Evolutionary conservation across 441 rosid species (phyloP), one percentile per base, ranked within the genome.

Genomic region (Francoa sonchifolia): DNA sequence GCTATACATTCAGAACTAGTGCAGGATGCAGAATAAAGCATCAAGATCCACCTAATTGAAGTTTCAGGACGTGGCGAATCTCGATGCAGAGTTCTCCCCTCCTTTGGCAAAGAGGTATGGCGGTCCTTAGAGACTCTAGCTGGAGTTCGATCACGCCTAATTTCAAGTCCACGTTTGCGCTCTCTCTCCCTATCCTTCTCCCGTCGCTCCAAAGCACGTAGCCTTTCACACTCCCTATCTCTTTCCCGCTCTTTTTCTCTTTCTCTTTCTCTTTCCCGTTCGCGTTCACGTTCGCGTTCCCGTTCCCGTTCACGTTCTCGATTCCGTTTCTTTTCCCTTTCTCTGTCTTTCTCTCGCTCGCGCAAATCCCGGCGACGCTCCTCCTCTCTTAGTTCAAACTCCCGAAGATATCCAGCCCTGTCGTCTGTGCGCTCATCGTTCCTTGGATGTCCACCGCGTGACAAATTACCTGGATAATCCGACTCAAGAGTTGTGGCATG

Each of bases 31-130:
- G 67, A 62, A 67, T 69, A 67, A 71, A 72, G 68, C 79, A 77
- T 83, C 79, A 70, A 74, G 77, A 69, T 65, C 82, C 86, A 87
- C 99, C 99, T 92, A 92, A 72, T 79, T 42, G 76, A 67, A 66
- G 70, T 67, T 66, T 92, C 99, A 58, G 47, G 87, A 42, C 58
- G 76, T 11, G 77, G 83, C 2, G 89, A 72, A 65, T 83, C 94
- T 54, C 79, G 82, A 39, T 77, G 78, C 55, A 42, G 42, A 35
- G 66, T 51, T 55, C 72, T 71, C 28, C 62, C 71, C 45, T 82
- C 94, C 71, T 69, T 78, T 6, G 61, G 36, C 57, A 65, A 63
- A 42, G 99, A 83, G 28, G 95, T 57, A 42, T 72, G 94, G 36
- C 62, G 81, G 52, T 81, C 97, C 62, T 67, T 74, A 22, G 89